Percentiles rank a stretch among this genome's conserved stretches.
Evolutionary conservation across 306 rosid genomes (phyloP).

Genomic region (Ormosia semicastrata): DNA sequence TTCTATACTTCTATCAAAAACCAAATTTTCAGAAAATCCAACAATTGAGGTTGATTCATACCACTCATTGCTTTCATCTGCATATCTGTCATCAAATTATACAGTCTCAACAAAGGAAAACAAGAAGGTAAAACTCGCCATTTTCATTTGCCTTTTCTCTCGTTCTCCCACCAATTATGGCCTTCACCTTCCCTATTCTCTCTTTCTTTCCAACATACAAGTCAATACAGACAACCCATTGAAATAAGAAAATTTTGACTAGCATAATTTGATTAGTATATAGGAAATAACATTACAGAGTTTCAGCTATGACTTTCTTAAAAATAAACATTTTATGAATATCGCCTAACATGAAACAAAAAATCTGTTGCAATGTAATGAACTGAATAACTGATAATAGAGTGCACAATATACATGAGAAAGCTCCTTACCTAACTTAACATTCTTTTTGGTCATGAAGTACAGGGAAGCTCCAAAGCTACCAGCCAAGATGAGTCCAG

Average conservation of each 20-base stretch:
- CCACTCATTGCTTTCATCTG: conserved; percentile 15
- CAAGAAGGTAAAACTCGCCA: background rate
- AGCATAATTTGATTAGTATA: background rate
- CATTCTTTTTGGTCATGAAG: conserved; percentile 89
- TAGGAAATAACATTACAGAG: background rate
- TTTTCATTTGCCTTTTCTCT: background rate
- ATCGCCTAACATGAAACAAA: background rate
- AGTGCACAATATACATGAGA: conserved; percentile 7
- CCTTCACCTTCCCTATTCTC: background rate
- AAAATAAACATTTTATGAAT: background rate
- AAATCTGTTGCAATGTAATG: conserved; percentile 7
- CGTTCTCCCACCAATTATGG: background rate
- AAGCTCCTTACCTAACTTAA: conserved; percentile 71
- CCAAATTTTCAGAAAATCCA: background rate
- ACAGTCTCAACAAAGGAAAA: conserved; percentile 4
- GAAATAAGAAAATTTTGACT: background rate
- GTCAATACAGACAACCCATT: background rate
- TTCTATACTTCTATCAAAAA: background rate
- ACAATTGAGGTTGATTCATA: background rate
- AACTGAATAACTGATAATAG: background rate
- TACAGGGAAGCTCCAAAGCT: conserved; percentile 99
- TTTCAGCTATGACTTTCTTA: background rate
- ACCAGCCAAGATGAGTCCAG: conserved; percentile 97
- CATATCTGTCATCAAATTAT: conserved; percentile 8
- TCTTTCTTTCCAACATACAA: conserved; percentile 12